Conservation (phyloP, 169 alveolate species). For the Plasmodium berghei region DNA sequence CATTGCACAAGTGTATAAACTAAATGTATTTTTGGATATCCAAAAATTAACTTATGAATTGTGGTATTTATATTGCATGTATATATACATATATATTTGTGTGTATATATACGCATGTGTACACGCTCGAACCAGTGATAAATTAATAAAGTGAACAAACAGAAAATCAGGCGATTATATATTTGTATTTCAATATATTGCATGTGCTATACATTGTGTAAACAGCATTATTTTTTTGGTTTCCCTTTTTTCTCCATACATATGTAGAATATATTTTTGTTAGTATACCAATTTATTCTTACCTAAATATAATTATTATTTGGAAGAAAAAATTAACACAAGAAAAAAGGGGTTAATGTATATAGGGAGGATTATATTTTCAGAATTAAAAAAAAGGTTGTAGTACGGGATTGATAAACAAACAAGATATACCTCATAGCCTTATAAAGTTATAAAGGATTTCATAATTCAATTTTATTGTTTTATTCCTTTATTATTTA, state of each 20-base stretch:
- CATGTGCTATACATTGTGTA: too few species aligned
- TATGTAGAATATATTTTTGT: slow-evolving; percentile 12
- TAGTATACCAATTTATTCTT: slow-evolving; percentile 2
- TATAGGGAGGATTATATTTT: neutral
- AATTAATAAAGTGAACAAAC: slow-evolving; percentile 1
- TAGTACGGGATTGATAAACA: too few species aligned
- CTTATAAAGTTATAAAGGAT: too few species aligned
- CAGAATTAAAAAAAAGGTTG: too few species aligned
- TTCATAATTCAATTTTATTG: too few species aligned
- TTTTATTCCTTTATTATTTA: too few species aligned
- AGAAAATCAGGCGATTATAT: neutral
- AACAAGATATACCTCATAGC: too few species aligned
- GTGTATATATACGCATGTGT: neutral
- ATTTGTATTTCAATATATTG: slow-evolving; percentile 4
- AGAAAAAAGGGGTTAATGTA: neutral
- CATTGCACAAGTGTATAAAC: too few species aligned
- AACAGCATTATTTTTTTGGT: slow-evolving; percentile 3
- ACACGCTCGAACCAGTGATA: neutral
- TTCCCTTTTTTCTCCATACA: slow-evolving; percentile 10
- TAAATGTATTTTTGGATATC: too few species aligned
- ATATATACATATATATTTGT: slow-evolving; percentile 6
- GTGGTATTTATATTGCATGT: too few species aligned
- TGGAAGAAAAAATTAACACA: slow-evolving; percentile 12
- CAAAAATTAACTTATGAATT: too few species aligned
- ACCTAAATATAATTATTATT: slow-evolving; percentile 6